Evolutionary conservation across 2,329 filamentous ascomycete species (phyloP).

Genomic region (Emmonsiellopsis sp.): DNA sequence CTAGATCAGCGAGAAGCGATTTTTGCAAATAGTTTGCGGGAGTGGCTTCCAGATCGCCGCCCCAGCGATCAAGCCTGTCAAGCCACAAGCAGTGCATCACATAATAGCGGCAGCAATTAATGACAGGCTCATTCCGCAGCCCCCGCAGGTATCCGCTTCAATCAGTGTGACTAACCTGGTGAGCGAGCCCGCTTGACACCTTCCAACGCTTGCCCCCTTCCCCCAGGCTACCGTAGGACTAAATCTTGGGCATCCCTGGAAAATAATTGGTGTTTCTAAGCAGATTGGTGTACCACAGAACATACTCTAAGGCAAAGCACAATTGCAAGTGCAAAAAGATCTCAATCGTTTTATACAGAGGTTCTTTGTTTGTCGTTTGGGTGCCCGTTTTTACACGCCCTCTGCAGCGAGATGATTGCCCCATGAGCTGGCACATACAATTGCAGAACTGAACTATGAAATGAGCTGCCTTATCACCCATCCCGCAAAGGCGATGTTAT

Average conservation of each 20-base stretch:
- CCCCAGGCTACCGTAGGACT: constrained; percentile 21
- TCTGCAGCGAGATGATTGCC: constrained; percentile 20
- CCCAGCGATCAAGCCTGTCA: not conserved
- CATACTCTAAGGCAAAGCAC: constrained; percentile 17
- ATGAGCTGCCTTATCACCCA: constrained; percentile 3
- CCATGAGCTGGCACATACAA: constrained; percentile 17
- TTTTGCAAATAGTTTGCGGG: too few relatives aligned
- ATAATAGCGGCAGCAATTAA: not conserved
- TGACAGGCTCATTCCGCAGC: not conserved
- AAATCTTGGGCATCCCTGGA: constrained; percentile 18
- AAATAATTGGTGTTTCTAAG: constrained; percentile 21
- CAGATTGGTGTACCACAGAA: constrained; percentile 24
- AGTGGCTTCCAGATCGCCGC: constrained; percentile 2
- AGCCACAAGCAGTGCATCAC: not conserved
- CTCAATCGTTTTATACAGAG: constrained; percentile 8
- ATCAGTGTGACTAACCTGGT: constrained; percentile 8
- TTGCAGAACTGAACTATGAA: constrained; percentile 8
- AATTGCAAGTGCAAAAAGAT: constrained; percentile 7
- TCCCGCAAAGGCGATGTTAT: constrained; percentile 9
- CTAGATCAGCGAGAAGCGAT: too few relatives aligned
- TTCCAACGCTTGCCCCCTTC: constrained; percentile 12
- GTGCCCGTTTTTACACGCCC: constrained; percentile 13
- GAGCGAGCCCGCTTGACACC: constrained; percentile 15
- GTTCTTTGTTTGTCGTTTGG: constrained; percentile 14
- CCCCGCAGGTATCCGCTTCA: constrained; percentile 13